Evolutionary conservation across 257 asterid genomes (phyloP).

Genomic region (Solanum lycopersicoides): DNA sequence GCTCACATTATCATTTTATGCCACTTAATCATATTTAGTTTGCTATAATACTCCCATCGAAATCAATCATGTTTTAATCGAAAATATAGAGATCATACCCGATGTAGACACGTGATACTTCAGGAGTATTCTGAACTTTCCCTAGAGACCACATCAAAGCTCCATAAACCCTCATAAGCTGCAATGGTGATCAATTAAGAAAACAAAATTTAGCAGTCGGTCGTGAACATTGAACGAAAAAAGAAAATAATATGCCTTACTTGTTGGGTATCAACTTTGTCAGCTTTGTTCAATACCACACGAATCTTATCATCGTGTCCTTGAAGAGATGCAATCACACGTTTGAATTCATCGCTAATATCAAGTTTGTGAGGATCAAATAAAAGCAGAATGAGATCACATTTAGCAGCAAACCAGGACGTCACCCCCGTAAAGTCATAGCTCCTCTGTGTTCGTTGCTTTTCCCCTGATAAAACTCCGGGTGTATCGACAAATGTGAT

Average conservation of each 20-base stretch:
- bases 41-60: background rate
- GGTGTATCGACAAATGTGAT: constrained; percentile 57
- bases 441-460: constrained; percentile 44
- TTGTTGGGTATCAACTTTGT: constrained; percentile 50
- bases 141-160: constrained; percentile 99
- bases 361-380: constrained; percentile 57
- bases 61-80: background rate
- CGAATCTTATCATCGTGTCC: constrained; percentile 98
- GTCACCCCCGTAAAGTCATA: constrained; percentile 46
- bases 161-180: constrained; percentile 98
- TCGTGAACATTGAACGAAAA: background rate
- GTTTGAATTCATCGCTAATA: constrained; percentile 84
- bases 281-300: constrained; percentile 69
- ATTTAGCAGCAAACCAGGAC: constrained; percentile 50
- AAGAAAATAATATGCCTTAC: constrained; percentile 6
- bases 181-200: constrained; percentile 6
- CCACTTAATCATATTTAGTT: background rate
- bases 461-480: constrained; percentile 74
- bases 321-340: constrained; percentile 82
- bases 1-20: background rate
- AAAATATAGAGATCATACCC: constrained; percentile 38
- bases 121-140: constrained; percentile 91
- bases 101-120: constrained; percentile 85
- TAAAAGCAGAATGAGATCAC: constrained; percentile 42
- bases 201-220: background rate